Evolutionary conservation across 768 basidiomycete genomes (phyloP).

Genomic region (Leccinum sublutescens): DNA sequence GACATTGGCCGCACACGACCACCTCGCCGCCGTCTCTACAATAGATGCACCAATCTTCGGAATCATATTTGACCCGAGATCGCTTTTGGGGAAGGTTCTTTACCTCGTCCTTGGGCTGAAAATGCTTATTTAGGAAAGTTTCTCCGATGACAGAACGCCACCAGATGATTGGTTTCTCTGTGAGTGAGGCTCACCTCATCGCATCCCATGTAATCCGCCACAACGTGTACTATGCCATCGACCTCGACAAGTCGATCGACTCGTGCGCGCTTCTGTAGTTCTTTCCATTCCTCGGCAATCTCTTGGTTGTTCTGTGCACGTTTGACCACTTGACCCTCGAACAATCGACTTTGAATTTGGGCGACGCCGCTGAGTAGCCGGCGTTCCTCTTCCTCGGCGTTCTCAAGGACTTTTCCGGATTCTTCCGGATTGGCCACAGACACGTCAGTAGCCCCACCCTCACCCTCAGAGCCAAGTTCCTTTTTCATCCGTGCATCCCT

Average conservation of each 20-base stretch:
- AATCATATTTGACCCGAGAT: constrained; percentile 40
- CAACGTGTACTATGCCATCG: constrained; percentile 34
- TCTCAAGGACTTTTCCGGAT: constrained; percentile 32
- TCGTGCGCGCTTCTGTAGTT: constrained; percentile 44
- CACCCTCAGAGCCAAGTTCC: constrained; percentile 29
- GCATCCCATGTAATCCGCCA: constrained; percentile 29
- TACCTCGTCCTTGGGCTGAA: constrained; percentile 13
- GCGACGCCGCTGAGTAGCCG: constrained; percentile 53
- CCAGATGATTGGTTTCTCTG: constrained; percentile 3
- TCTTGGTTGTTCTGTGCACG: constrained; percentile 37
- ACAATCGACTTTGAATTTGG: constrained; percentile 55
- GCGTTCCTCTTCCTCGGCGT: constrained; percentile 55
- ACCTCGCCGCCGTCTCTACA: constrained; percentile 61
- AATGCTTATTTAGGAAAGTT: constrained; percentile 9
- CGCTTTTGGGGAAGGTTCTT: constrained; percentile 30
- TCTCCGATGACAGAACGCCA: not conserved
- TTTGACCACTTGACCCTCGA: constrained; percentile 49
- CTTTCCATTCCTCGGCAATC: constrained; percentile 47
- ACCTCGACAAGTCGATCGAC: constrained; percentile 39
- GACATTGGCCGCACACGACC: constrained; percentile 47
- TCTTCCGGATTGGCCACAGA: constrained; percentile 18
- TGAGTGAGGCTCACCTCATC: constrained; percentile 28
- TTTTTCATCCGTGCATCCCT: constrained; percentile 47
- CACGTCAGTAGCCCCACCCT: not conserved
- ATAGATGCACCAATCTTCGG: constrained; percentile 57